Percentiles rank a stretch among this genome's conserved stretches.
Evolutionary conservation across 805 yeast genomes (phyloP).

Genomic region (Saccharomycopsis amapae): DNA sequence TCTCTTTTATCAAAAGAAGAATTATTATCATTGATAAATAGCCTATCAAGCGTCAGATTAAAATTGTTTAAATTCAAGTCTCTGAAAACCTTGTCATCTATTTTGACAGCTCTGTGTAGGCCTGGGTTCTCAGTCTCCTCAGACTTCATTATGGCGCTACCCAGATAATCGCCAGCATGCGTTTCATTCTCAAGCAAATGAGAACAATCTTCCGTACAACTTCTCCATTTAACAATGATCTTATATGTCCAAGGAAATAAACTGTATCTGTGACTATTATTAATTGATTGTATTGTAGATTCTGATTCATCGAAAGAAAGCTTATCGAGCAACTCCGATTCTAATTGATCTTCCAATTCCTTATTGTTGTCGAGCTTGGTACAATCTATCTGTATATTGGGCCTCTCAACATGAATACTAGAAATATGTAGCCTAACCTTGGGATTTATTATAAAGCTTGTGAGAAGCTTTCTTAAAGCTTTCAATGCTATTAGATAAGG

Average conservation of each 20-base stretch:
- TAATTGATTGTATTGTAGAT: neutral
- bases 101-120: slow-evolving; percentile 1
- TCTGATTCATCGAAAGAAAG: slow-evolving; percentile 12
- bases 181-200: slow-evolving; percentile 32
- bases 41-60: slow-evolving; percentile 6
- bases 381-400: slow-evolving; percentile 19
- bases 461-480: slow-evolving; percentile 46
- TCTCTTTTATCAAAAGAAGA: neutral
- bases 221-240: slow-evolving; percentile 48
- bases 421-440: slow-evolving; percentile 45
- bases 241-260: slow-evolving; percentile 35
- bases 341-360: slow-evolving; percentile 21
- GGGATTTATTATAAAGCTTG: slow-evolving; percentile 50
- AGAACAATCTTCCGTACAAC: slow-evolving; percentile 45
- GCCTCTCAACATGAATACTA: slow-evolving; percentile 28
- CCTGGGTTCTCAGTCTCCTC: too few relatives aligned
- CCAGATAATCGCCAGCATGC: neutral
- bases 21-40: slow-evolving; percentile 8
- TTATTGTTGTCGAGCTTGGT: slow-evolving; percentile 15
- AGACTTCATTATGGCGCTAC: neutral
- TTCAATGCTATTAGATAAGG: slow-evolving; percentile 52
- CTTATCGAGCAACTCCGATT: slow-evolving; percentile 23
- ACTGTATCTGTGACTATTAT: slow-evolving; percentile 4
- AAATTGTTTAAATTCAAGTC: slow-evolving; percentile 1
- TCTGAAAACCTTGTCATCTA: slow-evolving; percentile 4